These are phyloP conservation scores for Conringia planisiliqua DNA, from an alignment of 345 rosid genomes.

Conservation along the genomic window DNA sequence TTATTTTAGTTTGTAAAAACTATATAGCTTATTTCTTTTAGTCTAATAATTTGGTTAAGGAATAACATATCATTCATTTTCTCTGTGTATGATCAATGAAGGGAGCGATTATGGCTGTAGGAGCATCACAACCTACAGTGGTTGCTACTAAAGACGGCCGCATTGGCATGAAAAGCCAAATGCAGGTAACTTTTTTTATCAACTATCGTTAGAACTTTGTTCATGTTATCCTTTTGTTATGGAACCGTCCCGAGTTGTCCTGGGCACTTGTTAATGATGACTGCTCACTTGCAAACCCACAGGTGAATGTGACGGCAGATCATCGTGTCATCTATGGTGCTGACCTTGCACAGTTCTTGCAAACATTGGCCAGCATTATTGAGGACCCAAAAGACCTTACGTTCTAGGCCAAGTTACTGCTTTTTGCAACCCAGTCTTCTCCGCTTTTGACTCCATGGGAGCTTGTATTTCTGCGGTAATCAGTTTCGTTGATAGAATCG, in stretches of 20 bases:
- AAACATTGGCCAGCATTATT: conserved; percentile 77
- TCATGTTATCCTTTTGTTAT: neutral
- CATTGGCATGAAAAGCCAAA: conserved; percentile 89
- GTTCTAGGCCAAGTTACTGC: conserved; percentile 38
- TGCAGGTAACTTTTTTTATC: conserved; percentile 58
- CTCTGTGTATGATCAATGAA: conserved; percentile 33
- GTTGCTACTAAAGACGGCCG: conserved; percentile 84
- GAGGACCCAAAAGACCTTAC: conserved; percentile 90
- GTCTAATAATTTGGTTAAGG: neutral
- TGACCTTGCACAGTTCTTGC: conserved; percentile 89
- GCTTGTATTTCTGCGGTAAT: conserved; percentile 32
- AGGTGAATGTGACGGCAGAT: conserved; percentile 94
- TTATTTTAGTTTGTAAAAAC: neutral
- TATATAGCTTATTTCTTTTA: neutral
- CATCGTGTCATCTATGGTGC: conserved; percentile 95
- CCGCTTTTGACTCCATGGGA: conserved; percentile 26
- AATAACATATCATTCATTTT: neutral
- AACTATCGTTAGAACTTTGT: conserved; percentile 1
- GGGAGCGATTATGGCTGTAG: conserved; percentile 99
- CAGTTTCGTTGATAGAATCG: conserved; percentile 25
- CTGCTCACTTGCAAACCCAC: conserved; percentile 25
- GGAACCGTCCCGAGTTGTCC: neutral
- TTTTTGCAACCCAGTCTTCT: conserved; percentile 13
- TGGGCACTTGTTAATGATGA: conserved; percentile 7
- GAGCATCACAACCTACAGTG: conserved; percentile 81